These are phyloP conservation scores for Alternaria atra DNA, from an alignment of 2,329 filamentous ascomycete species.

Conservation along the genomic window DNA sequence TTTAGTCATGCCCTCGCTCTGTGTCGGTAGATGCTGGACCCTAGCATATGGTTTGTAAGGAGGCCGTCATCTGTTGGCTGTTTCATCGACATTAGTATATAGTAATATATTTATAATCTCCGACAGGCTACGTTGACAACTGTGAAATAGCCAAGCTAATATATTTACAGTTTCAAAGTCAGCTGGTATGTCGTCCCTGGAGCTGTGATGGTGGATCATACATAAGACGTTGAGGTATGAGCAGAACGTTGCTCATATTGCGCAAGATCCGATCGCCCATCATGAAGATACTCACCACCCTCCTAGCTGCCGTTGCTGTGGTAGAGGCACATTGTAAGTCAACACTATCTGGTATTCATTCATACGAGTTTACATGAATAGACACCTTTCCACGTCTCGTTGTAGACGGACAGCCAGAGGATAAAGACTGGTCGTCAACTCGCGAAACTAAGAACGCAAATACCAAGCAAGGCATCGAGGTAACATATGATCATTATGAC, in stretches of 20 bases:
- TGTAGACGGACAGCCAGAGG: conserved; percentile 12
- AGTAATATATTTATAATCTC: neutral
- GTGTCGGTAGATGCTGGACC: neutral
- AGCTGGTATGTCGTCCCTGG: neutral
- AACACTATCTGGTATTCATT: neutral
- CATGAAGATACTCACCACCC: neutral
- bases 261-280: neutral
- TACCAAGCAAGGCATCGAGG: conserved; percentile 40
- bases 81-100: neutral
- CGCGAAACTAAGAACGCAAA: conserved; percentile 33
- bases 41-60: neutral
- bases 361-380: conserved; percentile 11
- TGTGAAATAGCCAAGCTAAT: too few species aligned
- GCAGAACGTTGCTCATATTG: neutral
- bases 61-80: neutral
- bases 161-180: neutral
- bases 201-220: neutral
- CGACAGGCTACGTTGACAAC: neutral
- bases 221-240: neutral
- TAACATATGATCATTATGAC: conserved; percentile 1
- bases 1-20: neutral
- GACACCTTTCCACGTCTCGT: too few species aligned
- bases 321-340: neutral
- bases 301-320: neutral
- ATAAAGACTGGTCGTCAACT: conserved; percentile 39